These are phyloP conservation scores for Waitea zeae DNA, from an alignment of 1,284 basidiomycete genomes.

Conservation along the genomic window DNA sequence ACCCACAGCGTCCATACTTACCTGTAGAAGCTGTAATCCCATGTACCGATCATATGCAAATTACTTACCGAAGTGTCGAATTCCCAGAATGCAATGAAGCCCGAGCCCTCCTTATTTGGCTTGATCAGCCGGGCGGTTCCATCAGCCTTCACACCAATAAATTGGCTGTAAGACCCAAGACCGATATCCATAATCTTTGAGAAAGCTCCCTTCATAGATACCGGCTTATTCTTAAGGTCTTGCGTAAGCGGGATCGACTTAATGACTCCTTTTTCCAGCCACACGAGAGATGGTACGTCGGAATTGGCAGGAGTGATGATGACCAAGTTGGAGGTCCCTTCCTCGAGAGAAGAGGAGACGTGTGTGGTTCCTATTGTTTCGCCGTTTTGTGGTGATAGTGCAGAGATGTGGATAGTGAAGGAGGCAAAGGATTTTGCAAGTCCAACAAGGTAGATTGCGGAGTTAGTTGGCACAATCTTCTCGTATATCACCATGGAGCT, in stretches of 20 bases:
- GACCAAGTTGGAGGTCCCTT: no score
- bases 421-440: constrained; percentile 43
- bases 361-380: constrained; percentile 29
- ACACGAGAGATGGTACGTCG: constrained; percentile 24
- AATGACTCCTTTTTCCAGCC: constrained; percentile 50
- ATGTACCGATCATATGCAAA: background rate
- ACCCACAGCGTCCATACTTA: no score
- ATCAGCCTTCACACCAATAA: constrained; percentile 34
- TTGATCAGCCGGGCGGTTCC: constrained; percentile 38
- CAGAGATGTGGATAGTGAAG: constrained; percentile 48
- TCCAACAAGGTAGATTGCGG: constrained; percentile 50
- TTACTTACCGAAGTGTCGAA: constrained; percentile 39
- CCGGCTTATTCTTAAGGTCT: constrained; percentile 29
- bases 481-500: constrained; percentile 55
- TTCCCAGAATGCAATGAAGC: constrained; percentile 29
- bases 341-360: constrained; percentile 39
- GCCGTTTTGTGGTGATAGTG: constrained; percentile 38
- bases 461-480: constrained; percentile 32
- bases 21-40: constrained; percentile 16
- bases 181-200: constrained; percentile 42
- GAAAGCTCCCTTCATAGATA: constrained; percentile 20
- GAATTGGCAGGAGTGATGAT: no score
- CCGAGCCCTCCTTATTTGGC: constrained; percentile 21
- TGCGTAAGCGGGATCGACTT: constrained; percentile 35
- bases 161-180: constrained; percentile 24